A percentile compares a stretch with the other conserved stretches of the same genome.
These are phyloP conservation scores for Candida maris DNA, from an alignment of 805 yeast genomes.

Conservation along the genomic window DNA sequence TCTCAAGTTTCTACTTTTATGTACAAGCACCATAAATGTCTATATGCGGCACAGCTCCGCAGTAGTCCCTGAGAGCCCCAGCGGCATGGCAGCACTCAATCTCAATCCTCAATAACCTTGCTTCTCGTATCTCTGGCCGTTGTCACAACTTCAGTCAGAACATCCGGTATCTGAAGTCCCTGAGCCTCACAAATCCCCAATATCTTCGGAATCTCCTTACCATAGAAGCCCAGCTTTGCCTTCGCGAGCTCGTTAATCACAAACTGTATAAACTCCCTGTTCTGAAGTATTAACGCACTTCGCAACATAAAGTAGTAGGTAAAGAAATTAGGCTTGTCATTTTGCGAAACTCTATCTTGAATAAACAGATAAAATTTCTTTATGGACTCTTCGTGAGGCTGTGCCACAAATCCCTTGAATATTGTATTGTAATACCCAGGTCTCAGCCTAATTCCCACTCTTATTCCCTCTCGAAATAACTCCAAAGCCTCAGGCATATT, in stretches of 20 bases:
- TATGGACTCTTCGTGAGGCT: constrained; percentile 35
- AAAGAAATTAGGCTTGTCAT: constrained; percentile 42
- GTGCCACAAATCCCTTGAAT: constrained; percentile 45
- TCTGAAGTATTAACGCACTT: constrained; percentile 34
- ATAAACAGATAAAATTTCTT: constrained; percentile 37
- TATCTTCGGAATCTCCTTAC: constrained; percentile 37
- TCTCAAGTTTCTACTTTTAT: too few relatives aligned
- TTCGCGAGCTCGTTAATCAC: constrained; percentile 38
- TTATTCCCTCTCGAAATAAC: constrained; percentile 36
- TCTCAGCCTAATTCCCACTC: constrained; percentile 32
- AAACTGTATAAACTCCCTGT: constrained; percentile 31
- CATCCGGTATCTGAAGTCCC: constrained; percentile 22
- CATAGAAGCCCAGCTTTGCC: constrained; percentile 31
- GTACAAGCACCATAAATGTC: too few relatives aligned
- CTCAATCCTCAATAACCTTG: neutral
- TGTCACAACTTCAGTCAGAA: constrained; percentile 4
- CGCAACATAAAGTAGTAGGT: constrained; percentile 46
- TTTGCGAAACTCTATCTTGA: constrained; percentile 20
- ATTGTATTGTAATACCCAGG: constrained; percentile 43
- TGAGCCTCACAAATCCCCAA: constrained; percentile 21
- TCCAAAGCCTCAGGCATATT: constrained; percentile 39
- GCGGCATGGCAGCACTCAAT: neutral
- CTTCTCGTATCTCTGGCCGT: neutral
- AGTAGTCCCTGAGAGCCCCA: neutral
- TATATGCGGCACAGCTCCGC: neutral